Base-by-base conservation (phyloP, 768 basidiomycete species). In the Termitomyces sp. region DNA sequence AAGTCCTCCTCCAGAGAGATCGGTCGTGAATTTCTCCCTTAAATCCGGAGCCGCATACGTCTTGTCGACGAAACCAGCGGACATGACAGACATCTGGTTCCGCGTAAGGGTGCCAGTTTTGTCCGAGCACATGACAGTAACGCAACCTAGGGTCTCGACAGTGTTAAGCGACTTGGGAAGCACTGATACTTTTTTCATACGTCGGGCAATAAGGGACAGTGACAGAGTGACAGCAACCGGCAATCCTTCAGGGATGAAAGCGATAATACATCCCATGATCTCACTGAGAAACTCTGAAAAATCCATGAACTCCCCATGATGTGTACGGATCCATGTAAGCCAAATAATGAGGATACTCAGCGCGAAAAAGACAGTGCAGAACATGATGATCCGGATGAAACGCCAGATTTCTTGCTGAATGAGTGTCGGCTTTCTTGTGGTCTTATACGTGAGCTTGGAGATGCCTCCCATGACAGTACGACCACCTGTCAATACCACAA, bases 71-170 rank as follows among this genome's bases (percentile, higher is more conserved):
- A 75, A 66, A 0, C 79, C 76, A 36, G 77, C 69, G 46, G 79
- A 78, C 30, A 79, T 77, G 45, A 80, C 83, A 12, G 79, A 73
- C 84, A 86, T 85, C 59, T 70, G 75, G 65, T 84, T 85, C 65
- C 79, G 75, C 1, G 85, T 86, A 20, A 87, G 69, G 0, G 83
- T 85, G 14, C 84, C 82, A 0, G 83, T 84, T 67, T 87, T 87
- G 65, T 87, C 80, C 5, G 76, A 77, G 50, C 73, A 75, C 35
- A 79, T 66, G 10, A 77, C 78, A 54, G 81, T 80, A 65, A 87
- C 84, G 9, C 80, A 76, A 7, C 87, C 86, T 6, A 88, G 74
- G 7, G 83, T 83, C 67, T 88, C 86, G 32, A 88, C 84, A 6
- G 84, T 87, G 26, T 84, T 77, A 24, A 88, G 71, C 3, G 81